Evolutionary conservation across 257 asterid species (phyloP).

Genomic region (Lycium barbarum): DNA sequence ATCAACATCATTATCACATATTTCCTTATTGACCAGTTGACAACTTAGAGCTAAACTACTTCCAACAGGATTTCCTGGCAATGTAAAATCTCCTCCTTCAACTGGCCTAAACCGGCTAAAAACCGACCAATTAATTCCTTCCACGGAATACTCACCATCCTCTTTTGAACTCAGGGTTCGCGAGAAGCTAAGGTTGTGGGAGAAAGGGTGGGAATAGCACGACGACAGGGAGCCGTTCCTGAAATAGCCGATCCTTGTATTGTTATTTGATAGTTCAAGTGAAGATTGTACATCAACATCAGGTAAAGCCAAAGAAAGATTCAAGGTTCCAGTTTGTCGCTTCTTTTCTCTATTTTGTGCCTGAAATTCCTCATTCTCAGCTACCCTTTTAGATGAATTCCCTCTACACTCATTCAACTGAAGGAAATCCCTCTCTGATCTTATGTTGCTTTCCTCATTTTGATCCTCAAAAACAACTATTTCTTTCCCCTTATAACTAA

Average conservation of each 20-base stretch:
- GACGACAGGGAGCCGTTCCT: constrained; percentile 73
- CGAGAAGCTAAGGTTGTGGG: constrained; percentile 93
- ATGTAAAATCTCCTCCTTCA: constrained; percentile 82
- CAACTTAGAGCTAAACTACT: constrained; percentile 51
- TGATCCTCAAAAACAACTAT: not conserved
- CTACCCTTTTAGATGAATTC: constrained; percentile 64
- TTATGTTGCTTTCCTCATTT: not conserved
- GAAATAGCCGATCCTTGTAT: constrained; percentile 68
- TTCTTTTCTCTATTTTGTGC: constrained; percentile 67
- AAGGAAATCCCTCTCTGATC: constrained; percentile 93
- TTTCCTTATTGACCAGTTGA: constrained; percentile 48
- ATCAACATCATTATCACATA: constrained; percentile 57
- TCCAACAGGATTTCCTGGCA: constrained; percentile 61
- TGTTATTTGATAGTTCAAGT: constrained; percentile 59
- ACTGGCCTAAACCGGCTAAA: constrained; percentile 84
- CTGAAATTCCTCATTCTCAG: constrained; percentile 47
- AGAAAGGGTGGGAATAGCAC: constrained; percentile 65
- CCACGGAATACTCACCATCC: constrained; percentile 62
- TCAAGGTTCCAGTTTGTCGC: constrained; percentile 77
- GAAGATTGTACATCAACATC: constrained; percentile 48
- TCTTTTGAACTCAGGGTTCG: constrained; percentile 79
- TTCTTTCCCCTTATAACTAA: not conserved
- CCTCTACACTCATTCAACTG: constrained; percentile 62
- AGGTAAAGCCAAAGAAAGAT: constrained; percentile 82
- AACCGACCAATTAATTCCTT: constrained; percentile 93